Percentiles rank a stretch among this genome's conserved stretches.
These are phyloP conservation scores for Rutstroemia sp. DNA, from an alignment of 2,329 filamentous ascomycete genomes.

Conservation along the genomic window DNA sequence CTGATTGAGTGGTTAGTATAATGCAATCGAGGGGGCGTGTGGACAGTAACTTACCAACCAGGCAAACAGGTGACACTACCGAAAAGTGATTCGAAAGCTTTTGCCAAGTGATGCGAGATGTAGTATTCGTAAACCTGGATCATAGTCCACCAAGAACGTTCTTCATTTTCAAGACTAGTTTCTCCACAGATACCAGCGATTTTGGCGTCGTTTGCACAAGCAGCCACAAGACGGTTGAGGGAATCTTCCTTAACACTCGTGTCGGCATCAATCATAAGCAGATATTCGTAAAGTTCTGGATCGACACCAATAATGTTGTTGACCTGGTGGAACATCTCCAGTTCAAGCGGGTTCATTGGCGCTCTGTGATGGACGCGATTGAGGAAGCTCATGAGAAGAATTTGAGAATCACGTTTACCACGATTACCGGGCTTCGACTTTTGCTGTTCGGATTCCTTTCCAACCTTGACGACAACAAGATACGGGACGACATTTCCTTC, in stretches of 20 bases:
- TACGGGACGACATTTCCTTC: constrained; percentile 98
- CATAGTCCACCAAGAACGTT: constrained; percentile 97
- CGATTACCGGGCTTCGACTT: constrained; percentile 95
- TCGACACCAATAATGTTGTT: constrained; percentile 99
- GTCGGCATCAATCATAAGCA: constrained; percentile 97
- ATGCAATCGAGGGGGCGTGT: not conserved
- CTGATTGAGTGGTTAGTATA: constrained; percentile 41
- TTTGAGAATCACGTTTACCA: constrained; percentile 96
- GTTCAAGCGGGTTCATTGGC: constrained; percentile 90
- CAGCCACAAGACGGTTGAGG: constrained; percentile 83
- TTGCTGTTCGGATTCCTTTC: constrained; percentile 87
- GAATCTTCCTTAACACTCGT: constrained; percentile 90
- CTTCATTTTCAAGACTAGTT: constrained; percentile 91
- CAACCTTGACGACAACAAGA: constrained; percentile 90
- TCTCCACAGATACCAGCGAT: constrained; percentile 98
- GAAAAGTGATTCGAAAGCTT: constrained; percentile 96
- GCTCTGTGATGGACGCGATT: constrained; percentile 93
- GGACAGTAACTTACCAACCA: constrained; percentile 69
- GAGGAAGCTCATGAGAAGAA: constrained; percentile 92
- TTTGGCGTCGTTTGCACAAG: constrained; percentile 88
- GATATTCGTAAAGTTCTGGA: constrained; percentile 92
- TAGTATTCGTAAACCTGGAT: constrained; percentile 99
- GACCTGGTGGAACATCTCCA: constrained; percentile 98
- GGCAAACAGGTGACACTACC: constrained; percentile 98
- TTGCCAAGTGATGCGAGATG: constrained; percentile 93